Percentiles rank a stretch among this genome's conserved stretches.
These are phyloP conservation scores for Globisporangium middletonii DNA, from an alignment of 352 stramenopile species.

Conservation along the genomic window DNA sequence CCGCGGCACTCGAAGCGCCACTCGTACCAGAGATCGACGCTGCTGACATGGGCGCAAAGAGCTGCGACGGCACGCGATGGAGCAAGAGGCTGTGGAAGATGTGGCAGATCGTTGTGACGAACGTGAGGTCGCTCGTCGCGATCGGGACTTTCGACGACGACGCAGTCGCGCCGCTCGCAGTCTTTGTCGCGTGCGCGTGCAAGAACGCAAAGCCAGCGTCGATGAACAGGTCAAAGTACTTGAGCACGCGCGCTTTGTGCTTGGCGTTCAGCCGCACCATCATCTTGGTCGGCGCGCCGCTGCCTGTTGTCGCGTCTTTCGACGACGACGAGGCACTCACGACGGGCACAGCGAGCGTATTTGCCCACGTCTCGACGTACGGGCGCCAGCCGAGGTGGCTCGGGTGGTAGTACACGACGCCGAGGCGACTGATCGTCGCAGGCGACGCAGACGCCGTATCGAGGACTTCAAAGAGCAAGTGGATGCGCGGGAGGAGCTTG, in stretches of 20 bases:
- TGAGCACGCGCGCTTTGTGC: constrained; percentile 30
- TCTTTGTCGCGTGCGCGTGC: constrained; percentile 11
- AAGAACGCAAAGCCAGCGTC: constrained; percentile 47
- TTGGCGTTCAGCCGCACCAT: constrained; percentile 24
- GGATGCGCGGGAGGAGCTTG: constrained; percentile 79
- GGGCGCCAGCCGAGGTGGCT: constrained; percentile 58
- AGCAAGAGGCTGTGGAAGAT: constrained; percentile 55
- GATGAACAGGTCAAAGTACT: constrained; percentile 63
- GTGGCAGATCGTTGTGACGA: constrained; percentile 45
- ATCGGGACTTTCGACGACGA: constrained; percentile 27
- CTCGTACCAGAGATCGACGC: constrained; percentile 3
- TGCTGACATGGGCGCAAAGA: constrained; percentile 22
- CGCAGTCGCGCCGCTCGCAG: not conserved
- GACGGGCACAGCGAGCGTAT: constrained; percentile 25
- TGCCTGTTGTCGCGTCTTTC: constrained; percentile 7
- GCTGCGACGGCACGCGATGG: constrained; percentile 26
- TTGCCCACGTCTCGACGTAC: constrained; percentile 56
- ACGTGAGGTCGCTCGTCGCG: constrained; percentile 37
- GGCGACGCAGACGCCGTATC: constrained; percentile 88
- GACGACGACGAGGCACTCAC: constrained; percentile 7
- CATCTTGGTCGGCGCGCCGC: not conserved
- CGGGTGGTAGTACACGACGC: constrained; percentile 87
- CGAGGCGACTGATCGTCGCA: constrained; percentile 89
- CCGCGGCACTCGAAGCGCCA: constrained; percentile 9
- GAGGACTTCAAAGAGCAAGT: constrained; percentile 91